Evolutionary conservation across 306 rosid genomes (phyloP), one percentile per base, ranked within the genome.

Genomic region (Fragaria nilgerrensis): DNA sequence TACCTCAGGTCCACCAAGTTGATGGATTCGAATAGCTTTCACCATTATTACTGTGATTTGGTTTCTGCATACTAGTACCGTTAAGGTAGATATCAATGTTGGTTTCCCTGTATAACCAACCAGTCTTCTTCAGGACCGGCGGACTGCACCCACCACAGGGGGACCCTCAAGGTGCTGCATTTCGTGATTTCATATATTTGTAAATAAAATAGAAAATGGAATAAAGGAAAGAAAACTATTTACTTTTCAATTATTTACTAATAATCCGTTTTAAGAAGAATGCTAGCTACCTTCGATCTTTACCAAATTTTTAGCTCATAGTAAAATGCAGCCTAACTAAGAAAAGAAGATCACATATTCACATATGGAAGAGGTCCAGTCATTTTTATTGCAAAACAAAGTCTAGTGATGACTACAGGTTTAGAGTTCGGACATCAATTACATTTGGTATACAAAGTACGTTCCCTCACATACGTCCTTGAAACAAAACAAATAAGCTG

Each of bases 1-100:
- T 53, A 86, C 88, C 95, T 87, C 88, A 32, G 97, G 97, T 2
- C 93, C 98, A 69, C 98, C 98, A 58, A 71, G 77, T 70, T 93
- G 90, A 67, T 89, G 90, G 74, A 91, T 86, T 74, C 89, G 85
- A 53, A 93, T 86, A 48, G 97, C 97, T 75, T 93, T 91, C 34
- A 87, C 92, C 95, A 91, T 89, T 19, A 87, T 75, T 61, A 77
- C n/a, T 23, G 77, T 56, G 14, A 56, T 58, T 11, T 19, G 22
- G 19, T 52, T 52, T 52, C 58, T 17, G 23, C 58, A 52, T 19
- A 10, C 58, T 17, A 23, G 15, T 56, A 4, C 0, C 5, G 50
- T 47, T 13, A 2, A 47, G 64, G 34, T 58, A 56, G 6, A 56
- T 23, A 56, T 7, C 6, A 2, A 14, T 56, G 32, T 56, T 56